Base-by-base conservation (phyloP, 2,329 filamentous ascomycete genomes). In the Zopfia rhizophila region DNA sequence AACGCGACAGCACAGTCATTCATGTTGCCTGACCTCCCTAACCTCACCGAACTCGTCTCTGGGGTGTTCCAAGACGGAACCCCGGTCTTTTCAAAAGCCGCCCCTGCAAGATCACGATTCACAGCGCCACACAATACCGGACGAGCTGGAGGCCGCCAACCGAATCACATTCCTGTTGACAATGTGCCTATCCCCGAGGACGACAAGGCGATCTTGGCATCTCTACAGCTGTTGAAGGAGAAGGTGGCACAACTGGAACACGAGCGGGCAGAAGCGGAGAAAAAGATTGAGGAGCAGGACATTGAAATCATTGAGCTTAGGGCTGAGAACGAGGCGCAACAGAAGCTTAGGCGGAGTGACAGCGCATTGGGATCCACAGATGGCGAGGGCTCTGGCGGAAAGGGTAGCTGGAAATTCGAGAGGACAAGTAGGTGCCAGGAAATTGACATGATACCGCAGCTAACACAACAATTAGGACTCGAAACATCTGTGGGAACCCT, bases 151-250 rank as follows among this genome's bases (percentile, higher is more conserved):
- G 51, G 59, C 5, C 61, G 66, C 30, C 60, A 66, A 3, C 60
- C 67, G 2, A 62, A 64, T 24, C 61, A 84, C 56, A 63, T 74
- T 10, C 74, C 77, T 0, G 68, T 86, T 14, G 77, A 83, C 25
- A 75, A 77, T 10, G 72, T 85, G 8, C 76, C 81, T 0, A 75
- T 86, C 32, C 83, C 83, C 0, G 76, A 81, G 10, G 83, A 87
- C 36, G 84, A 87, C 53, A 84, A 86, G 63, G 80, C 79, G 2
- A 78, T 87, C 35, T 84, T 84, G 58, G 75, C 81, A n/a, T 82
- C 82, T 8, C 70, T 87, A 12, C 77, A 83, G 39, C 68, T 82
- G 13, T 67, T 86, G 8, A 78, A 84, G 53, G 82, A 84, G 29
- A 82, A 81, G 58, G 76, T 85, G 28, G 71, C 76, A 0, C 74